These are phyloP conservation scores for Alloteropsis semialata DNA, from an alignment of 176 grass and related monocot genomes.

Conservation along the genomic window DNA sequence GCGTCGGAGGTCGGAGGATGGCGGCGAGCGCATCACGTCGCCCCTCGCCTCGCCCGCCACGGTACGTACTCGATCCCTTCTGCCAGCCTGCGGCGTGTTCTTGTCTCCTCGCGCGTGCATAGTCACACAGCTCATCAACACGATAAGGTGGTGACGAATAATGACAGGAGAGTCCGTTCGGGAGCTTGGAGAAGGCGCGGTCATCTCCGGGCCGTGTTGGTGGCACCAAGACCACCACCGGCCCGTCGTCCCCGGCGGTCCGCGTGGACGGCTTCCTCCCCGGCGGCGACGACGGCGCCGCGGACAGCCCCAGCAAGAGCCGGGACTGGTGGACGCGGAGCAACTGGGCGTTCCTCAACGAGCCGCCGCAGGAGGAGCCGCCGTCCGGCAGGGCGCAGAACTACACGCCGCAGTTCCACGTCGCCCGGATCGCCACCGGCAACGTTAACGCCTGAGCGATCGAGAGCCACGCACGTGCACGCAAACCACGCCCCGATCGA, in stretches of 20 bases:
- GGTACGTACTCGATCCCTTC: not conserved
- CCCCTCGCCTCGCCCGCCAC: constrained; percentile 1
- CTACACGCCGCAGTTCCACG: constrained; percentile 76
- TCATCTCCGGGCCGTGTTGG: not conserved
- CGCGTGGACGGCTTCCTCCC: constrained; percentile 29
- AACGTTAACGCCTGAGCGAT: constrained; percentile 9
- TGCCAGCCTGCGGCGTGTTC: not conserved
- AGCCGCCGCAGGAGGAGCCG: constrained; percentile 63
- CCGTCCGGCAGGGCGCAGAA: constrained; percentile 25
- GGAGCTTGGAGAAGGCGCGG: constrained; percentile 13
- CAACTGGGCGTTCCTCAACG: constrained; percentile 89
- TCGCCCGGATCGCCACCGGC: constrained; percentile 43
- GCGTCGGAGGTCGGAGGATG: constrained; percentile 28
- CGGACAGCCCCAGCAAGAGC: constrained; percentile 42
- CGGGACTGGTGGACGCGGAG: constrained; percentile 87
- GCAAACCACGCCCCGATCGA: too few species aligned
- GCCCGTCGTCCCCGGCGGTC: not conserved
- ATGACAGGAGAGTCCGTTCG: constrained; percentile 21
- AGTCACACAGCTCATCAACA: not conserved
- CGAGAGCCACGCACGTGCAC: not conserved
- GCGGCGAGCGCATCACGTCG: constrained; percentile 1
- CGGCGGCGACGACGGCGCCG: not conserved
- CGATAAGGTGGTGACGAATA: not conserved
- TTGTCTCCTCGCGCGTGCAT: not conserved
- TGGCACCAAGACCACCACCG: not conserved